These are phyloP conservation scores for Scheffersomyces spartinae DNA, from an alignment of 805 yeast species.

Conservation along the genomic window DNA sequence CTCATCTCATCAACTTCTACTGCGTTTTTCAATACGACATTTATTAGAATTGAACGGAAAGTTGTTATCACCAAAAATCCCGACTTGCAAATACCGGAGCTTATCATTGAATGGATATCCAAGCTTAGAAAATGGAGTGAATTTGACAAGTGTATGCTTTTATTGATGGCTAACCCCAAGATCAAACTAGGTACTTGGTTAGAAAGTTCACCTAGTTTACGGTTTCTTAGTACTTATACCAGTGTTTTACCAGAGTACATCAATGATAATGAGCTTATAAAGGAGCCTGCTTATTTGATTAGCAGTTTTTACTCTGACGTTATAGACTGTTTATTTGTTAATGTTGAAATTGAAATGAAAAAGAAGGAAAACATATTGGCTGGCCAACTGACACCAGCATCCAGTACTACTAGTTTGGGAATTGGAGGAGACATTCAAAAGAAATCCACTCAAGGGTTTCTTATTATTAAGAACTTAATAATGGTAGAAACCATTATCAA, in stretches of 20 bases:
- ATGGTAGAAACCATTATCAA: conserved; percentile 65
- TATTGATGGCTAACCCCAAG: conserved; percentile 38
- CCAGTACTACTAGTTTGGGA: conserved; percentile 8
- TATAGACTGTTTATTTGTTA: conserved; percentile 59
- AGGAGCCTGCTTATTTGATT: conserved; percentile 39
- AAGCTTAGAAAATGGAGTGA: conserved; percentile 55
- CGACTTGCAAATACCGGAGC: conserved; percentile 61
- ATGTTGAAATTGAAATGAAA: conserved; percentile 50
- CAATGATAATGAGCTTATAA: conserved; percentile 18
- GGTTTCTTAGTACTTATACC: conserved; percentile 31
- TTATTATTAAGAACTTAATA: conserved; percentile 58
- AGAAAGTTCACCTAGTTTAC: conserved; percentile 38
- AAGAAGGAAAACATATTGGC: conserved; percentile 13
- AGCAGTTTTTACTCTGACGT: conserved; percentile 66
- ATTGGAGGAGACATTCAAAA: conserved; percentile 8
- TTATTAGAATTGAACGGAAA: no score
- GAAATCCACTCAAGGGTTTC: conserved; percentile 51
- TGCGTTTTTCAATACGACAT: no score
- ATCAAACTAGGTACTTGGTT: conserved; percentile 61
- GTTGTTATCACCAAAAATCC: no score
- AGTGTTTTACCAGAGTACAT: conserved; percentile 37
- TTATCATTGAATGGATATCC: conserved; percentile 63
- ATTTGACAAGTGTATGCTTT: conserved; percentile 39
- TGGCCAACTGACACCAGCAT: no score
- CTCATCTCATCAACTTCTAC: no score